Base-by-base conservation (phyloP, 805 yeast species). In the Blastobotrys parvus region DNA sequence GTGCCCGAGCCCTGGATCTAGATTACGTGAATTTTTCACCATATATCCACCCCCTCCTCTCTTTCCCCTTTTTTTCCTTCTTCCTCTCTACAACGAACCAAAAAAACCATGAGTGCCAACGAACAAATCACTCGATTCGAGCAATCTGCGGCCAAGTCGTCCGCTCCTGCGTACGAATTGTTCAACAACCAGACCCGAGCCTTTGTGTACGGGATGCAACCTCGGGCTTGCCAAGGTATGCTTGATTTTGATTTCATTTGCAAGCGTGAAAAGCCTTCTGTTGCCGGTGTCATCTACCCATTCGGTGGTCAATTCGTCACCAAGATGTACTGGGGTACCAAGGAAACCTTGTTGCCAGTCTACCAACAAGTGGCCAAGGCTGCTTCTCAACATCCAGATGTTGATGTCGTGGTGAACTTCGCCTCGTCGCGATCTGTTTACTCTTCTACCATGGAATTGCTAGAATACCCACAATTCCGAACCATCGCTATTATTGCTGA, bases 311-410 rank as follows among this genome's bases (percentile, higher is more conserved):
- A 68, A 48, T 64, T 62, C 46, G 65, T 65, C 52, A 55, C 69
- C 45, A 68, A 68, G 57, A 61, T 68, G 70, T 68, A 69, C 66
- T 68, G 72, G 72, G 72, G 72, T 37, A 68, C 72, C 55, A 64
- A 66, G 63, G 72, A 68, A 58, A 66, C 68, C 13, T 58, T 69
- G 17, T 53, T 68, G 20, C 72, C 72, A 3, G 72, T 67, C 44
- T 68, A 69, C 62, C 71, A 67, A 55, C 58, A 64, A 47, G 68
- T 65, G 22, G 58, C 53, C 39, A 61, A 58, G 55, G 72, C 72
- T 20, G 62, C 58, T 16, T 58, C 62, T 34, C 33, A 63, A 61
- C 72, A 68, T 58, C 71, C 73, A 40, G 72, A 68, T 33, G 72
- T 69, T 27, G 72, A 68, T 38, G 73, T 69, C 30, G 73, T 69